These are phyloP conservation scores for Phaeosphaeria sp. DNA, from an alignment of 2,329 filamentous ascomycete species.

Conservation along the genomic window DNA sequence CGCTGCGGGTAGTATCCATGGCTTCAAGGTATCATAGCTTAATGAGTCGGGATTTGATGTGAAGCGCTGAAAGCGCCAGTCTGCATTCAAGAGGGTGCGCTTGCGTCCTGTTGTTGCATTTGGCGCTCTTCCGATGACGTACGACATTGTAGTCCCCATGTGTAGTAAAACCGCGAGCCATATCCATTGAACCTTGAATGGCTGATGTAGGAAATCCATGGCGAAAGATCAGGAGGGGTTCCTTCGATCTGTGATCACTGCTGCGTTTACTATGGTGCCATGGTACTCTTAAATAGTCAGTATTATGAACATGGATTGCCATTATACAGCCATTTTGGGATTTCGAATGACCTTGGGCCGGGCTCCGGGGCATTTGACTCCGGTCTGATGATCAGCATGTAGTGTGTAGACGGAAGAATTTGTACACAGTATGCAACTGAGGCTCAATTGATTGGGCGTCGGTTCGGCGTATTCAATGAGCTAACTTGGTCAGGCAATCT, in stretches of 20 bases:
- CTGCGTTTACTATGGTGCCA: background rate
- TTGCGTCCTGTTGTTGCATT: slow-evolving; percentile 21
- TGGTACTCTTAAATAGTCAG: background rate
- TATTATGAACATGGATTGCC: background rate
- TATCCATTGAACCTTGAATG: slow-evolving; percentile 7
- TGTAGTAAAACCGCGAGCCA: slow-evolving; percentile 16
- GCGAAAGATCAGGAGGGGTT: background rate
- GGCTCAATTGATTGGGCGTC: slow-evolving; percentile 11
- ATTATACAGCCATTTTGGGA: background rate
- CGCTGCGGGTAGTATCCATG: slow-evolving; percentile 52
- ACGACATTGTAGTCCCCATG: slow-evolving; percentile 11
- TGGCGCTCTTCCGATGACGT: slow-evolving; percentile 7
- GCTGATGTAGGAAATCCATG: background rate
- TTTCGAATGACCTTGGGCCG: background rate
- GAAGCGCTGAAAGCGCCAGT: slow-evolving; percentile 51
- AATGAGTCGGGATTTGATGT: slow-evolving; percentile 48
- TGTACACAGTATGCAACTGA: slow-evolving; percentile 8
- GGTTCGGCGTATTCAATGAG: background rate
- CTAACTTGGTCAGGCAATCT: slow-evolving; percentile 10
- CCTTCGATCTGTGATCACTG: background rate
- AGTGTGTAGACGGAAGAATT: slow-evolving; percentile 10
- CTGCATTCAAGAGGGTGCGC: slow-evolving; percentile 44
- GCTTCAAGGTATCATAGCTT: slow-evolving; percentile 48
- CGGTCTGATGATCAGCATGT: background rate
- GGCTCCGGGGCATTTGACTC: background rate